phyloP scores from a whole-genome alignment of 768 basidiomycete species.

The Mycena polygramma region DNA sequence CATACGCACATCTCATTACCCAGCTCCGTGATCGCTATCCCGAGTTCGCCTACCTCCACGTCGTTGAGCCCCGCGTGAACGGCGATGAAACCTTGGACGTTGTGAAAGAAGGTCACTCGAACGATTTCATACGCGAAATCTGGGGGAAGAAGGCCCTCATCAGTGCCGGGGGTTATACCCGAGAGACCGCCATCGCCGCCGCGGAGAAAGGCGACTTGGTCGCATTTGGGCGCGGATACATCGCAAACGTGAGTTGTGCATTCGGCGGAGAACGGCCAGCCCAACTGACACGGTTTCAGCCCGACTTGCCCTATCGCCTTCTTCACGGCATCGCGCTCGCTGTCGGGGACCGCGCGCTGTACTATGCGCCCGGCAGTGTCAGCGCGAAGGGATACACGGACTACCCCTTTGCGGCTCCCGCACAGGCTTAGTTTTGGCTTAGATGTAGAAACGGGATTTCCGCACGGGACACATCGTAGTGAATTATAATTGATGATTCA shows the following conservation, averaged over 20 bases:
- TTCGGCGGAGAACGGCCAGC: no score
- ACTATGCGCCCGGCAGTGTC: constrained; percentile 42
- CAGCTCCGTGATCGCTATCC: neutral
- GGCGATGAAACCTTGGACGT: neutral
- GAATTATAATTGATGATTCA: no score
- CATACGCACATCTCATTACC: neutral
- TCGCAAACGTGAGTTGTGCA: neutral
- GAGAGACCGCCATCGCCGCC: neutral
- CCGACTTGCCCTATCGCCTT: no score
- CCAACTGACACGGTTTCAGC: no score
- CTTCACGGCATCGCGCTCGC: constrained; percentile 43
- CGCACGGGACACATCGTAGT: no score
- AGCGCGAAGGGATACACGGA: constrained; percentile 48
- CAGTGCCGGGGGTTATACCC: neutral
- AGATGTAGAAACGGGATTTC: no score
- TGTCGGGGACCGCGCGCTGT: constrained; percentile 43
- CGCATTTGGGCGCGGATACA: neutral
- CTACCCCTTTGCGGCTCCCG: constrained; percentile 42
- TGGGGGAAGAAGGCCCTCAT: neutral
- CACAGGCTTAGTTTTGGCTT: neutral
- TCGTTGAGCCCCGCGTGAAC: neutral
- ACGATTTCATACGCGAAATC: neutral
- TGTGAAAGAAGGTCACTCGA: neutral
- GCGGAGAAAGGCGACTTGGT: neutral
- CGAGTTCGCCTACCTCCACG: neutral